phyloP scores from a whole-genome alignment of 805 yeast genomes.

The Candida odintsovae region DNA sequence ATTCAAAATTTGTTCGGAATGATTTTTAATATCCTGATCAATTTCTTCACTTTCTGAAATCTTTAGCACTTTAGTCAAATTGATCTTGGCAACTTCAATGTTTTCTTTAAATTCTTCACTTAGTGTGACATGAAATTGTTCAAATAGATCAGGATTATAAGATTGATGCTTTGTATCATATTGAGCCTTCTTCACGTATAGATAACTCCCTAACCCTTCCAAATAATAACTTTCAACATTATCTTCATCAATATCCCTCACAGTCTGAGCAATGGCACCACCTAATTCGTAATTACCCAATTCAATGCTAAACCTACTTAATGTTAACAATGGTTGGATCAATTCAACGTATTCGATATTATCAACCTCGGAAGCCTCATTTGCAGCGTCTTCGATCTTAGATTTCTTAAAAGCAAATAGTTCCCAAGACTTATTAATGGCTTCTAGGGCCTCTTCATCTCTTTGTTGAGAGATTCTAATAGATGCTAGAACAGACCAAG shows the following conservation, averaged over 20 bases:
- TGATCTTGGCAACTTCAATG: constrained; percentile 9
- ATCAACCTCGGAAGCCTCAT: constrained; percentile 27
- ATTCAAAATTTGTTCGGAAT: constrained; percentile 43
- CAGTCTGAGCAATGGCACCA: constrained; percentile 53
- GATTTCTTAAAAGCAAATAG: constrained; percentile 51
- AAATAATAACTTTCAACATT: constrained; percentile 77
- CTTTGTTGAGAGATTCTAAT: constrained; percentile 85
- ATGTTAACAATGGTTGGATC: constrained; percentile 66
- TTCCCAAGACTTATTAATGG: constrained; percentile 67
- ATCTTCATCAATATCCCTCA: constrained; percentile 79
- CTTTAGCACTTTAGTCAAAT: constrained; percentile 12
- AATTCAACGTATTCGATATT: constrained; percentile 50
- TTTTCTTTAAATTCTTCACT: constrained; percentile 11
- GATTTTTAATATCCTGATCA: constrained; percentile 53
- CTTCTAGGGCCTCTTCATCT: constrained; percentile 63
- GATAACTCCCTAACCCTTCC: constrained; percentile 70
- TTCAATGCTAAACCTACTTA: constrained; percentile 75
- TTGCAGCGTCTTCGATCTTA: constrained; percentile 37
- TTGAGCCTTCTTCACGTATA: constrained; percentile 35
- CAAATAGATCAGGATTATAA: constrained; percentile 22
- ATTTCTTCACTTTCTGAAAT: constrained; percentile 30
- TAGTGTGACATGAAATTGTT: constrained; percentile 11
- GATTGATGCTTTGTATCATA: constrained; percentile 10
- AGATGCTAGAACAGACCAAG: constrained; percentile 77
- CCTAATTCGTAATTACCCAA: constrained; percentile 65